phyloP scores from a whole-genome alignment of 1,284 basidiomycete species.

The Sanghuangporus baumii region DNA sequence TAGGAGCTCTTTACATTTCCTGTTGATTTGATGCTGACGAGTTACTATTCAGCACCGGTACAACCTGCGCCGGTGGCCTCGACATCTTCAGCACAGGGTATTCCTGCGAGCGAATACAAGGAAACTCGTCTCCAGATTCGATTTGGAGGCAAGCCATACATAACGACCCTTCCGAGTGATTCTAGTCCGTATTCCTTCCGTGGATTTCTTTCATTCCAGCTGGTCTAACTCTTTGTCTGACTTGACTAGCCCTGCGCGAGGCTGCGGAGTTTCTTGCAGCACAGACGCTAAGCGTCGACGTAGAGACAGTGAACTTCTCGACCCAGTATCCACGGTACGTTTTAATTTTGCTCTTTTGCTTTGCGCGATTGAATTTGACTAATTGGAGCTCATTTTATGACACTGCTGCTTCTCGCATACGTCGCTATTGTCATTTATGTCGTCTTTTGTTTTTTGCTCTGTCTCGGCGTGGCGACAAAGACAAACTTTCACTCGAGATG shows the following conservation, averaged over 20 bases:
- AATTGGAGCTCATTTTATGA: not conserved
- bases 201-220: not conserved
- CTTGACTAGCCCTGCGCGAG: slow-evolving; percentile 61
- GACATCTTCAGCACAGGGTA: slow-evolving; percentile 46
- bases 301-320: slow-evolving; percentile 70
- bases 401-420: not conserved
- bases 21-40: slow-evolving; percentile 16
- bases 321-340: slow-evolving; percentile 80
- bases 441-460: not conserved
- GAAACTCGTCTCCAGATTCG: slow-evolving; percentile 85
- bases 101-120: slow-evolving; percentile 69
- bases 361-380: not conserved
- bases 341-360: not conserved
- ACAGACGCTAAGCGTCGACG: slow-evolving; percentile 64
- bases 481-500: slow-evolving; percentile 59
- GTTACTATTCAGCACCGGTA: not conserved
- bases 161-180: slow-evolving; percentile 76
- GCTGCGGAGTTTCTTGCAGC: slow-evolving; percentile 84
- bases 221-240: slow-evolving; percentile 3
- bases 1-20: not conserved
- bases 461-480: slow-evolving; percentile 31
- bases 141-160: slow-evolving; percentile 74
- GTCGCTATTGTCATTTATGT: not conserved
- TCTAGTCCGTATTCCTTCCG: slow-evolving; percentile 48
- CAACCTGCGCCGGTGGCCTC: slow-evolving; percentile 28